Evolutionary conservation across 2,329 filamentous ascomycete genomes (phyloP).

Genomic region (Paraconiothyrium brasiliense): DNA sequence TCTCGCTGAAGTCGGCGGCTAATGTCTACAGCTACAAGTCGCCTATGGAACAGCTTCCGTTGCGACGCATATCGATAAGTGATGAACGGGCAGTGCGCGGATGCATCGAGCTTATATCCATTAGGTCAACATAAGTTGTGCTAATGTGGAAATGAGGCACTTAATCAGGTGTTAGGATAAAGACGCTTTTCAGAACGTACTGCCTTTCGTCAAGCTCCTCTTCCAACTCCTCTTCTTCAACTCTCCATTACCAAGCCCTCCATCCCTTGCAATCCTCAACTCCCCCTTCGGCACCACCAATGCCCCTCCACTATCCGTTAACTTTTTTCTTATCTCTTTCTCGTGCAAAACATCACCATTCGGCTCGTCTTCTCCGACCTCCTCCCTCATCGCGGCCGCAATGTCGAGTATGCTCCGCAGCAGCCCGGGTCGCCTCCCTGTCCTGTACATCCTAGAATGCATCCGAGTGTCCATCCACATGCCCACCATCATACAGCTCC

Average conservation of each 20-base stretch:
- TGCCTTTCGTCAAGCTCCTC: conserved; percentile 35
- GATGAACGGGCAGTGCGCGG: too few relatives aligned
- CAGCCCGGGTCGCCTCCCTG: conserved; percentile 39
- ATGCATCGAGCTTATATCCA: too few relatives aligned
- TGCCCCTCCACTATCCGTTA: conserved; percentile 33
- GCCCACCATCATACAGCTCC: conserved; percentile 42
- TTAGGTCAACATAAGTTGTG: too few relatives aligned
- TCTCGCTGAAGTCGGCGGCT: too few relatives aligned
- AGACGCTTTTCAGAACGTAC: conserved; percentile 33
- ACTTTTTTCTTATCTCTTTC: conserved; percentile 29
- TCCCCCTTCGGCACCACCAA: conserved; percentile 37
- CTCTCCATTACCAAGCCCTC: conserved; percentile 3
- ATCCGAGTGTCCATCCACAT: conserved; percentile 46
- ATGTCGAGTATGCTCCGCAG: conserved; percentile 41
- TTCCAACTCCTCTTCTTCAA: conserved; percentile 29
- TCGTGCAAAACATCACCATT: conserved; percentile 29
- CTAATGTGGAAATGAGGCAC: neutral
- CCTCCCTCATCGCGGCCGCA: conserved; percentile 37
- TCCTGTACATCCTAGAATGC: conserved; percentile 40
- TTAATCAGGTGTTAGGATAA: neutral
- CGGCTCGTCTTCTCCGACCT: conserved; percentile 32
- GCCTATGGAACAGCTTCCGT: too few relatives aligned
- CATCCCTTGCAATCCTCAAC: conserved; percentile 34
- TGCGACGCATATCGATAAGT: too few relatives aligned
- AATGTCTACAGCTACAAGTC: too few relatives aligned